Evolutionary conservation across 192 early-diverging fungal species (phyloP).

Genomic region (Backusella tarrabulga): DNA sequence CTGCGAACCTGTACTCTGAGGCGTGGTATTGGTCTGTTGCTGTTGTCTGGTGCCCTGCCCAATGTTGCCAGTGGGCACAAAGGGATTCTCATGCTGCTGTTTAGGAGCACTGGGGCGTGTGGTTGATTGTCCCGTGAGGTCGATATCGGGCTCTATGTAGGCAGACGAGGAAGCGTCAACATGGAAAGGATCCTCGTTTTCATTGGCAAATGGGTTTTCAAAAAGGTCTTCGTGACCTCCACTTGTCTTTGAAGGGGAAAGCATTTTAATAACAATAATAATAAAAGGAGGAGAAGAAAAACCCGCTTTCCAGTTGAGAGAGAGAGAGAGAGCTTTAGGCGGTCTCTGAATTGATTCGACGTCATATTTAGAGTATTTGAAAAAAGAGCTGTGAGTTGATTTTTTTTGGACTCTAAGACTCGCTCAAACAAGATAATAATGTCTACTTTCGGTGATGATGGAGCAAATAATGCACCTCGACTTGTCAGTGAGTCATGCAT

Average conservation of each 20-base stretch:
- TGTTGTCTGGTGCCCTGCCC: neutral
- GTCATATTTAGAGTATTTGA: neutral
- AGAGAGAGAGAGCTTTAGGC: neutral
- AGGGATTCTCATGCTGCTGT: conserved; percentile 6
- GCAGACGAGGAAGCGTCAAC: neutral
- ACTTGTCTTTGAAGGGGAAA: conserved; percentile 22
- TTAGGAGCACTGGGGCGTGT: neutral
- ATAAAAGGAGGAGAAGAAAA: neutral
- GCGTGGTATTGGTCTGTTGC: neutral
- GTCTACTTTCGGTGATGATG: conserved; percentile 5
- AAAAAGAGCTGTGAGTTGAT: too few species aligned
- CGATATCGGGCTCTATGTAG: conserved; percentile 31
- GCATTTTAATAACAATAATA: neutral
- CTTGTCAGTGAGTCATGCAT: conserved; percentile 68
- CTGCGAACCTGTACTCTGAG: conserved; percentile 1
- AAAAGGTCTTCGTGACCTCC: conserved; percentile 10
- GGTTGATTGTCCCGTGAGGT: conserved; percentile 30
- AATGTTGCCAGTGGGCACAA: conserved; percentile 22
- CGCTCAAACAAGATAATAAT: neutral
- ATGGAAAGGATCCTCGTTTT: neutral
- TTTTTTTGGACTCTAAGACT: neutral
- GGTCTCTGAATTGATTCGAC: neutral
- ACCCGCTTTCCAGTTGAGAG: too few species aligned
- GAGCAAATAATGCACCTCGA: neutral
- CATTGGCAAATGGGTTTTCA: conserved; percentile 23